These are phyloP conservation scores for Candida bentonensis DNA, from an alignment of 805 yeast genomes.

Conservation along the genomic window DNA sequence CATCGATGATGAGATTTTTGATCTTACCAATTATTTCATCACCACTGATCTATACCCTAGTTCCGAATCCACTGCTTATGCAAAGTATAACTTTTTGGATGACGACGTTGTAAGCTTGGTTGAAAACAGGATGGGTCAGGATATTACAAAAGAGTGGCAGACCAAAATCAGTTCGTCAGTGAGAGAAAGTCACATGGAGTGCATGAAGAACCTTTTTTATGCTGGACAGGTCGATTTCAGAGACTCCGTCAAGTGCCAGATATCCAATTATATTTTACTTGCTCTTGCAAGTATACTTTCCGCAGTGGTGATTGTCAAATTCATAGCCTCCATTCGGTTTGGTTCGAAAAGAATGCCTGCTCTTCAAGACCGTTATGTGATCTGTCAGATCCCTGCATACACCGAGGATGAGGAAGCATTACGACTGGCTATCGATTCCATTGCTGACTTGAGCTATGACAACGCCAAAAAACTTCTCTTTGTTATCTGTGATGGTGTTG, in stretches of 20 bases:
- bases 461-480: conserved; percentile 41
- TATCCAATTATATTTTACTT: conserved; percentile 25
- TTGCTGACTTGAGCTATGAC: conserved; percentile 41
- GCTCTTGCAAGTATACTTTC: conserved; percentile 25
- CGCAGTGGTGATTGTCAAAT: conserved; percentile 25
- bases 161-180: conserved; percentile 15
- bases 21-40: conserved; percentile 23
- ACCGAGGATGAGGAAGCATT: conserved; percentile 44
- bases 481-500: conserved; percentile 47
- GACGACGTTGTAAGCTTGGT: conserved; percentile 19
- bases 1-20: conserved; percentile 23
- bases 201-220: conserved; percentile 23
- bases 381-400: conserved; percentile 33
- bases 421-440: conserved; percentile 42
- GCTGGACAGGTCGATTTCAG: conserved; percentile 26
- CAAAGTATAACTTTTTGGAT: conserved; percentile 23
- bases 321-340: conserved; percentile 25
- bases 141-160: conserved; percentile 20
- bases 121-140: conserved; percentile 21
- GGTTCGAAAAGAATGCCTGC: conserved; percentile 24
- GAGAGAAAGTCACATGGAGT: conserved; percentile 17
- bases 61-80: conserved; percentile 10
- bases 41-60: conserved; percentile 18
- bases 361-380: conserved; percentile 26
- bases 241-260: conserved; percentile 25